Evolutionary conservation across 2,329 filamentous ascomycete genomes (phyloP).

Genomic region (Zymoseptoria tritici): DNA sequence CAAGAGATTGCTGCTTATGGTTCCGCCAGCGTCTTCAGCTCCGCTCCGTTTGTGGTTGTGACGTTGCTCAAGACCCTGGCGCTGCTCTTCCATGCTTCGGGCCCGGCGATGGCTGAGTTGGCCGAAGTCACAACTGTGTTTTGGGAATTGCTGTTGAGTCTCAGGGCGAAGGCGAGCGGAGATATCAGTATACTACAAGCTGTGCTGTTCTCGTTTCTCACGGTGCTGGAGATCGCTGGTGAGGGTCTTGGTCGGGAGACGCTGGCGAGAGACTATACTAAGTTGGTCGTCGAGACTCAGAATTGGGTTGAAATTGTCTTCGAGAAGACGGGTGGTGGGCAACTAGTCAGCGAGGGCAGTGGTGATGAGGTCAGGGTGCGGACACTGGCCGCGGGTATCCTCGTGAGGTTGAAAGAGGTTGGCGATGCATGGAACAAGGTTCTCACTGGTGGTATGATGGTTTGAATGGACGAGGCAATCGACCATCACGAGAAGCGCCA

Average conservation of each 20-base stretch:
- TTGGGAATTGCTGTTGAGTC: conserved; percentile 69
- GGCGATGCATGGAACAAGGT: conserved; percentile 73
- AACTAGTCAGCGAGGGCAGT: conserved; percentile 50
- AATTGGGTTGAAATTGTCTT: conserved; percentile 80
- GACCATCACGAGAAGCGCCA: neutral
- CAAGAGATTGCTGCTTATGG: conserved; percentile 29
- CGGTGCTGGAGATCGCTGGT: conserved; percentile 72
- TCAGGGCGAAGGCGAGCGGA: conserved; percentile 47
- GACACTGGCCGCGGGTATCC: conserved; percentile 66
- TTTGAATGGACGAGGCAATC: neutral
- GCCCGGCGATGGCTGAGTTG: conserved; percentile 67
- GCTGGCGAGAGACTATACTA: conserved; percentile 66
- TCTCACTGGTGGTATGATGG: conserved; percentile 53
- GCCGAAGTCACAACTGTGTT: conserved; percentile 77
- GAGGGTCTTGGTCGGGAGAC: conserved; percentile 44
- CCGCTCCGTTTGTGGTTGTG: conserved; percentile 67
- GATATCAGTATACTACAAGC: conserved; percentile 59
- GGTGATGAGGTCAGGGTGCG: conserved; percentile 72
- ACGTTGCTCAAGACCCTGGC: conserved; percentile 81
- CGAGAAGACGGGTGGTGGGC: conserved; percentile 35
- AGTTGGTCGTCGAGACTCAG: conserved; percentile 74
- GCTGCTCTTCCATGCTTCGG: conserved; percentile 73
- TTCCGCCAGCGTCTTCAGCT: conserved; percentile 51
- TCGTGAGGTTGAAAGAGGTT: conserved; percentile 72
- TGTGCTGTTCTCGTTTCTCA: conserved; percentile 70